Conservation (phyloP, 352 stramenopile species). For the Phytopythium kandeliae region DNA sequence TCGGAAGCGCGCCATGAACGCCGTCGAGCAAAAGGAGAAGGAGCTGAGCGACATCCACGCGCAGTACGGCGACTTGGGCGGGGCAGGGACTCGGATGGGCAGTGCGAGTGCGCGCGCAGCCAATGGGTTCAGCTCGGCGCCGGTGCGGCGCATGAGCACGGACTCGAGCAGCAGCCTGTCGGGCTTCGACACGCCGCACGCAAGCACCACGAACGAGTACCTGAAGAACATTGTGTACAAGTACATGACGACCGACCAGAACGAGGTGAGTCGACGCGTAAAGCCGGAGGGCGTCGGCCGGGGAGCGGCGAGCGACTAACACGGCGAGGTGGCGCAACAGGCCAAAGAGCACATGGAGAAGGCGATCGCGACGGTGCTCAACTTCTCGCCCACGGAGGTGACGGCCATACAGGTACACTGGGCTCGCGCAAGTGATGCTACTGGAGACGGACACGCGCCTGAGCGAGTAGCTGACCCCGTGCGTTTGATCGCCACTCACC, state of each 20-base stretch:
- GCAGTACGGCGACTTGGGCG: constrained; percentile 45
- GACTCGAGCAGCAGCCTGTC: constrained; percentile 76
- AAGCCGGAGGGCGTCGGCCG: no score
- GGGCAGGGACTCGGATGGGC: constrained; percentile 25
- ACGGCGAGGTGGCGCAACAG: constrained; percentile 13
- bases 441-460: neutral
- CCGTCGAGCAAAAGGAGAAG: constrained; percentile 80
- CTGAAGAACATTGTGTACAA: constrained; percentile 90
- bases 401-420: constrained; percentile 40
- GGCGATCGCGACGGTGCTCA: constrained; percentile 82
- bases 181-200: constrained; percentile 73
- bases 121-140: constrained; percentile 15
- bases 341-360: constrained; percentile 88
- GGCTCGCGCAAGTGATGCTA: neutral
- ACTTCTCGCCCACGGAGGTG: constrained; percentile 72
- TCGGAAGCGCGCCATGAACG: constrained; percentile 67
- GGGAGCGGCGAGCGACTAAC: no score
- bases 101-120: constrained; percentile 13
- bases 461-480: neutral
- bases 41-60: constrained; percentile 65
- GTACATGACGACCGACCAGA: constrained; percentile 86
- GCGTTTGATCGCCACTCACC: neutral
- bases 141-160: constrained; percentile 67
- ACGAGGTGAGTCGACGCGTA: constrained; percentile 32
- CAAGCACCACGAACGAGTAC: constrained; percentile 85